These are phyloP conservation scores for Puccinia triticina DNA, from an alignment of 1,284 basidiomycete species.

Conservation along the genomic window DNA sequence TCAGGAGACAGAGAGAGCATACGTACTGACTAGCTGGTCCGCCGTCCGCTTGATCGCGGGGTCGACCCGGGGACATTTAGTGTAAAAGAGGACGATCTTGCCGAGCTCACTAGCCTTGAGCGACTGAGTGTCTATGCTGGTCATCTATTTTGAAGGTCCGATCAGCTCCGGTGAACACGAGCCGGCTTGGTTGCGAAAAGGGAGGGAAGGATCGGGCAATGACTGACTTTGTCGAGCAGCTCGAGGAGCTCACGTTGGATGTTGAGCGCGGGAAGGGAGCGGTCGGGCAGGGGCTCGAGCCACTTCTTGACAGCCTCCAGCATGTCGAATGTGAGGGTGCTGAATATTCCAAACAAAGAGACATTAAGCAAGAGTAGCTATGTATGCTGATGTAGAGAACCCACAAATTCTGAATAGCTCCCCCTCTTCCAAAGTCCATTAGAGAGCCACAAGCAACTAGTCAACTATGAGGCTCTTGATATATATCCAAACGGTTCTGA, in stretches of 20 bases:
- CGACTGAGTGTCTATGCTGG: conserved; percentile 79
- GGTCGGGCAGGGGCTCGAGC: conserved; percentile 92
- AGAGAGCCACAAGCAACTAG: too few relatives aligned
- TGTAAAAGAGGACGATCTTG: conserved; percentile 93
- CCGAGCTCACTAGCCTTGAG: conserved; percentile 91
- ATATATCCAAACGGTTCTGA: too few relatives aligned
- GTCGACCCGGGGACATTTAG: conserved; percentile 85
- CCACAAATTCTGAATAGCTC: too few relatives aligned
- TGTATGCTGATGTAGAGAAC: too few relatives aligned
- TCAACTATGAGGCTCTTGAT: too few relatives aligned
- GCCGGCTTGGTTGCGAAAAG: not conserved
- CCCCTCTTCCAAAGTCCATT: too few relatives aligned
- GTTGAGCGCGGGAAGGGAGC: conserved; percentile 88
- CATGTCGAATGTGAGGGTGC: too few relatives aligned
- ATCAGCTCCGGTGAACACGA: not conserved
- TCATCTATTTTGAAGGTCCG: conserved; percentile 66
- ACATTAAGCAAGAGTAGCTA: not conserved
- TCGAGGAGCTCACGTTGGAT: conserved; percentile 92
- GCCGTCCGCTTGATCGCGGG: conserved; percentile 78
- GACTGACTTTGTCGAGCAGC: conserved; percentile 69
- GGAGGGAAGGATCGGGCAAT: not conserved
- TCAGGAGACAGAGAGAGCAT: not conserved
- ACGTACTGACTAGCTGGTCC: conserved; percentile 67
- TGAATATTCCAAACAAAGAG: not conserved
- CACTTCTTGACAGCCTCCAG: conserved; percentile 87